phyloP scores from a whole-genome alignment of 805 yeast genomes.

The Metschnikowia henanensis region DNA sequence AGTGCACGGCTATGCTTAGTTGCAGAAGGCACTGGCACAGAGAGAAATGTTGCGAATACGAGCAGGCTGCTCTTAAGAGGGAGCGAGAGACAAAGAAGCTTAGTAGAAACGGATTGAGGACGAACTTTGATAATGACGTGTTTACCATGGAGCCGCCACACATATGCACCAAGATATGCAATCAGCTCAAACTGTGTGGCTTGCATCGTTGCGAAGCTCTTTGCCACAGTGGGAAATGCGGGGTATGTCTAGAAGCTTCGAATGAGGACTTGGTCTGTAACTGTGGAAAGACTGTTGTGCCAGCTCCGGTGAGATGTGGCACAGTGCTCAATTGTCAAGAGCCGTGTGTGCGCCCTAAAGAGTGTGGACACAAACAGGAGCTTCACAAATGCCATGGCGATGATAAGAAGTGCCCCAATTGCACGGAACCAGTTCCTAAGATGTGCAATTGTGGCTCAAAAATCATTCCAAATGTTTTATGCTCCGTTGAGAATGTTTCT shows the following conservation, averaged over 20 bases:
- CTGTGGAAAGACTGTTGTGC: conserved; percentile 75
- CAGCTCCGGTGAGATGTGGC: conserved; percentile 88
- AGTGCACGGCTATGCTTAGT: conserved; percentile 71
- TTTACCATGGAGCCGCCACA: conserved; percentile 70
- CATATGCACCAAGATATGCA: conserved; percentile 68
- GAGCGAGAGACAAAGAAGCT: conserved; percentile 54
- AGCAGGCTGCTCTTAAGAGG: conserved; percentile 56
- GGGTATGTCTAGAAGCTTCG: conserved; percentile 78
- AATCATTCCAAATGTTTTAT: conserved; percentile 59
- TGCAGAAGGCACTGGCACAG: conserved; percentile 82
- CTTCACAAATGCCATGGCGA: conserved; percentile 78
- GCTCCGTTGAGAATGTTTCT: conserved; percentile 67
- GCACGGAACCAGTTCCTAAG: conserved; percentile 59
- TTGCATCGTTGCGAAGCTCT: conserved; percentile 64
- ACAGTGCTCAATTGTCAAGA: conserved; percentile 59
- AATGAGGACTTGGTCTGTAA: conserved; percentile 76
- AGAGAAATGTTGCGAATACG: conserved; percentile 67
- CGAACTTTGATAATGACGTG: conserved; percentile 46
- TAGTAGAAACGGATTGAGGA: conserved; percentile 44
- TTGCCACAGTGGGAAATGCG: conserved; percentile 81
- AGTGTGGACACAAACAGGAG: conserved; percentile 73
- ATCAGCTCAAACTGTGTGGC: conserved; percentile 58
- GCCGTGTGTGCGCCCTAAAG: conserved; percentile 57
- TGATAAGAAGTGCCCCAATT: conserved; percentile 66
- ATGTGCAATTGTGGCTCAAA: conserved; percentile 62